A percentile compares a stretch with the other conserved stretches of the same genome.
These are phyloP conservation scores for Myxozyma kluyveri DNA, from an alignment of 805 yeast species.

Conservation along the genomic window DNA sequence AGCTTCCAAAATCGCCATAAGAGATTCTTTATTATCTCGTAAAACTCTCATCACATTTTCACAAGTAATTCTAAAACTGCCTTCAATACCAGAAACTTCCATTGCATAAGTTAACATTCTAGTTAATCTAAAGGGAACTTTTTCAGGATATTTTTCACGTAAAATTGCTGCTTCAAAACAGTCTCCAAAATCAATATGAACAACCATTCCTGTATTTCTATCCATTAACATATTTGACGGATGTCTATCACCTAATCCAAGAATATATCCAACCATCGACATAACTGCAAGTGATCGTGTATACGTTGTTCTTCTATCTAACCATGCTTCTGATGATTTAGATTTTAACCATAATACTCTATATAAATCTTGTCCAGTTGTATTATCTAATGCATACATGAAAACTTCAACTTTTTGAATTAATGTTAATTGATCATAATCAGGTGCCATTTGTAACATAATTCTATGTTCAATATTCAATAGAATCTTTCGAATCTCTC, in stretches of 20 bases:
- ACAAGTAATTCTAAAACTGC: conserved; percentile 92
- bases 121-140: conserved; percentile 94
- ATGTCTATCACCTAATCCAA: conserved; percentile 96
- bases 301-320: conserved; percentile 93
- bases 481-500: conserved; percentile 86
- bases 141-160: conserved; percentile 96
- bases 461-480: conserved; percentile 91
- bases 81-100: conserved; percentile 99
- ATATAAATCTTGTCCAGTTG: conserved; percentile 93
- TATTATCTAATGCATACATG: conserved; percentile 90
- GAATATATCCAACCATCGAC: conserved; percentile 98
- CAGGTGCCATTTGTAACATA: conserved; percentile 97
- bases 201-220: conserved; percentile 88
- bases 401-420: conserved; percentile 95
- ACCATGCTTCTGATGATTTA: conserved; percentile 95
- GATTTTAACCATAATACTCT: conserved; percentile 95
- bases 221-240: conserved; percentile 96
- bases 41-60: conserved; percentile 96
- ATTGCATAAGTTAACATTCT: conserved; percentile 96
- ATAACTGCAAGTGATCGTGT: conserved; percentile 94
- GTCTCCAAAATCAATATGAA: conserved; percentile 98
- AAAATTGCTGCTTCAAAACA: conserved; percentile 98
- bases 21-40: conserved; percentile 89
- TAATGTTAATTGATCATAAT: conserved; percentile 83
- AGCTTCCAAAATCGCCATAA: conserved; percentile 97